Evolutionary conservation across 2,329 filamentous ascomycete genomes (phyloP), one percentile per base, ranked within the genome.

Genomic region (Pseudocercospora cruenta): DNA sequence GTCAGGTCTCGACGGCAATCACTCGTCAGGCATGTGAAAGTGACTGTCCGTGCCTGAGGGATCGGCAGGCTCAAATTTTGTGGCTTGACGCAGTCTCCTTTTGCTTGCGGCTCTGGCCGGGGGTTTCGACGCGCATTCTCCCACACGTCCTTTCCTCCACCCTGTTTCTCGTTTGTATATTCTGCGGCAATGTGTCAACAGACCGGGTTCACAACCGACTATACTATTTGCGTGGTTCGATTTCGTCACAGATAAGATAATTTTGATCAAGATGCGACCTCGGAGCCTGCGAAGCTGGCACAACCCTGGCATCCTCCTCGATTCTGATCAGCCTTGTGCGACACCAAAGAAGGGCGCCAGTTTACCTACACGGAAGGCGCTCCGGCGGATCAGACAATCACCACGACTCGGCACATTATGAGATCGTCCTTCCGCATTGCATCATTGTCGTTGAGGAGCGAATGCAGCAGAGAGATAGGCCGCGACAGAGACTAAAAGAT

Each of bases 241-340:
- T 54, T 28, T 26, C 22, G 49, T 54, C 49, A 54, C 49, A 54
- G 49, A 54, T 54, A 31, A 54, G 49, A 54, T n/a, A 14, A 28
- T 49, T 28, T 24, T 28, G 49, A 54, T 54, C 49, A 54, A 54
- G 49, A 54, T 54, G 49, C 49, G 49, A 28, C 49, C 22, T 28
- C 24, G 49, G 49, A 14, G 22, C 19, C 21, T 24, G 6, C 8
- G 49, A 10, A 24, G 45, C 22, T 24, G n/a, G 12, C 49, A 21
- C 14, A 22, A 54, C 14, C 49, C 49, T 24, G 49, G 49, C 49
- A 24, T 24, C 8, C 24, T 54, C 49, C 49, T 54, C 49, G 49
- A 24, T 24, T 16, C 26, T 24, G 12, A 58, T 45, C 31, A 58
- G 55, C 31, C 55, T 58, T 58, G 55, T 58, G 55, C 55, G 33